These are phyloP conservation scores for Cicer judaicum DNA, from an alignment of 306 rosid genomes.

Conservation along the genomic window DNA sequence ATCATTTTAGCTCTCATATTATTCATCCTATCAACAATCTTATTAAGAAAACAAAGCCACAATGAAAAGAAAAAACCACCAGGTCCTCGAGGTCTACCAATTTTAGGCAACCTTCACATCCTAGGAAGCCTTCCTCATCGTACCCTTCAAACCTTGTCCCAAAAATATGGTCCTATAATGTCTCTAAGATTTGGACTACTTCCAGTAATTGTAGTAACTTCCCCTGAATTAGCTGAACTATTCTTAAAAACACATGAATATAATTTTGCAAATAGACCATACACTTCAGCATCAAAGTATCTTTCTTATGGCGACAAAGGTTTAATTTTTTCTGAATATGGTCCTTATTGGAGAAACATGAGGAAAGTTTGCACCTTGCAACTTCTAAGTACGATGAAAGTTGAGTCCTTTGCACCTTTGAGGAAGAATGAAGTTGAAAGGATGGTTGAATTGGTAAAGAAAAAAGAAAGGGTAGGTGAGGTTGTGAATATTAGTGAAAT, in stretches of 20 bases:
- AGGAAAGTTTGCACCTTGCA: slow-evolving; percentile 47
- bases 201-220: slow-evolving; percentile 48
- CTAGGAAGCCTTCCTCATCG: slow-evolving; percentile 50
- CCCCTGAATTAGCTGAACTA: slow-evolving; percentile 55
- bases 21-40: too few relatives aligned
- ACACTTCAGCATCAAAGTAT: not conserved
- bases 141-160: slow-evolving; percentile 49
- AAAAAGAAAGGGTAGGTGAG: not conserved
- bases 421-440: slow-evolving; percentile 20
- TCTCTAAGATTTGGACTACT: slow-evolving; percentile 47
- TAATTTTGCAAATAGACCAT: slow-evolving; percentile 40
- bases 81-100: slow-evolving; percentile 53
- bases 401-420: slow-evolving; percentile 41
- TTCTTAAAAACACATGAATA: slow-evolving; percentile 63
- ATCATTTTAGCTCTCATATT: too few relatives aligned
- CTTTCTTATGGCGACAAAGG: slow-evolving; percentile 40
- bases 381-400: slow-evolving; percentile 1
- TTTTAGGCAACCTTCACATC: slow-evolving; percentile 53
- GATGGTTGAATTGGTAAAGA: not conserved
- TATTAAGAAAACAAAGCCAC: too few relatives aligned
- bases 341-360: slow-evolving; percentile 53
- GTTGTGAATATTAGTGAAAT: slow-evolving; percentile 26
- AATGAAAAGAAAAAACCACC: slow-evolving; percentile 43
- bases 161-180: slow-evolving; percentile 59
- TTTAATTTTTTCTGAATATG: slow-evolving; percentile 16